phyloP scores from a whole-genome alignment of 495 filamentous ascomycete genomes.

The Daldinia caldariorum region DNA sequence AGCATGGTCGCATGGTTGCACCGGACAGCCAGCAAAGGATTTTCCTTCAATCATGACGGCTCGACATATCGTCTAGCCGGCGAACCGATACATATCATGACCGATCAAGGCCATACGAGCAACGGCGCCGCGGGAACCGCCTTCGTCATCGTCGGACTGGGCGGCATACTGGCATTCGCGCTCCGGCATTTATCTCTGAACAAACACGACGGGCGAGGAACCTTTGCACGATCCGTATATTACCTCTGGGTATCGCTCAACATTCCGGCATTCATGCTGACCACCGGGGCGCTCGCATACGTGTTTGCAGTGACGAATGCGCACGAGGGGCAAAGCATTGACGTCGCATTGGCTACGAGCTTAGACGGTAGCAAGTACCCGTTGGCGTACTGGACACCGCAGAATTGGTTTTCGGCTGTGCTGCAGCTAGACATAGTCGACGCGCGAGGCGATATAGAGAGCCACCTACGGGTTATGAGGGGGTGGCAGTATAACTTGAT shows the following conservation, averaged over 20 bases:
- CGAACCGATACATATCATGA: constrained; percentile 54
- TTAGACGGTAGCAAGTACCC: constrained; percentile 56
- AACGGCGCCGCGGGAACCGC: constrained; percentile 63
- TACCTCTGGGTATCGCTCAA: constrained; percentile 53
- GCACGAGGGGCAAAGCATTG: constrained; percentile 56
- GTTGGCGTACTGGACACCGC: constrained; percentile 61
- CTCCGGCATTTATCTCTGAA: constrained; percentile 47
- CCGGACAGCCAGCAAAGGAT: constrained; percentile 49
- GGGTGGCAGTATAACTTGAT: constrained; percentile 67
- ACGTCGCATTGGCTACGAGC: constrained; percentile 46
- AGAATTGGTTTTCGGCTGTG: constrained; percentile 64
- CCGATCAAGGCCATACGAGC: constrained; percentile 59
- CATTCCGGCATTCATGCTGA: constrained; percentile 58
- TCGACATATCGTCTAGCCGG: constrained; percentile 51
- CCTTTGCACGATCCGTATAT: constrained; percentile 46
- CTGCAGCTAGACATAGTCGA: constrained; percentile 56
- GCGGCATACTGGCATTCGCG: constrained; percentile 54
- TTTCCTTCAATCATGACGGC: constrained; percentile 46
- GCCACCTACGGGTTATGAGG: constrained; percentile 56
- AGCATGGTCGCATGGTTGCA: constrained; percentile 62
- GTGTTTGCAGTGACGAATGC: constrained; percentile 57
- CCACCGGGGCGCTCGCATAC: constrained; percentile 56
- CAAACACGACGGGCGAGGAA: constrained; percentile 21
- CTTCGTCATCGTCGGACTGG: constrained; percentile 59
- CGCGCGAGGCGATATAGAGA: constrained; percentile 49